phyloP scores from a whole-genome alignment of 441 rosid species.

The Hura crepitans region DNA sequence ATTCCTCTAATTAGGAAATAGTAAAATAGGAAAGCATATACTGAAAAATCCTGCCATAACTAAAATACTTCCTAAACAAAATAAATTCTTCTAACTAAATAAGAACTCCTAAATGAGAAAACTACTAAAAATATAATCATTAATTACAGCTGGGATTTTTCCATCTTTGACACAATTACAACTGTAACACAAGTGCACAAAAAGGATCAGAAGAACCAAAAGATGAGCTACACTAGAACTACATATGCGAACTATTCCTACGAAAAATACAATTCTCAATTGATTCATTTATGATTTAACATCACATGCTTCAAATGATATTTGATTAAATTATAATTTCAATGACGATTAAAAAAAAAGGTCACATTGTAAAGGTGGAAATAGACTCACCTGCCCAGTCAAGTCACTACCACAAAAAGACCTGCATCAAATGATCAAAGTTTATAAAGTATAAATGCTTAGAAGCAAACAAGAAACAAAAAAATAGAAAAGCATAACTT shows the following conservation, averaged over 20 bases:
- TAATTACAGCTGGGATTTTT: no score
- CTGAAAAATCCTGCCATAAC: no score
- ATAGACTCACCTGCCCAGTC: conserved; percentile 59
- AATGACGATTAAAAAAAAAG: not conserved
- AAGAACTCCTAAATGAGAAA: no score
- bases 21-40: no score
- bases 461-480: not conserved
- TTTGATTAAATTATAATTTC: not conserved
- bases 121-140: no score
- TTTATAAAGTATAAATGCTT: not conserved
- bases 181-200: no score
- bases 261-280: not conserved
- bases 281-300: not conserved
- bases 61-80: no score
- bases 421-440: conserved; percentile 38
- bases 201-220: not conserved
- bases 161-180: no score
- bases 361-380: not conserved
- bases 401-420: conserved; percentile 56
- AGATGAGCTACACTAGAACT: not conserved
- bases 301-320: no score
- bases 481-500: not conserved
- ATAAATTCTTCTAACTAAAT: no score
- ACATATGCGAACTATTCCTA: not conserved
- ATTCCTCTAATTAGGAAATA: no score